Base-by-base conservation (phyloP, 2,329 filamentous ascomycete species). In the Fusarium xylarioides region DNA sequence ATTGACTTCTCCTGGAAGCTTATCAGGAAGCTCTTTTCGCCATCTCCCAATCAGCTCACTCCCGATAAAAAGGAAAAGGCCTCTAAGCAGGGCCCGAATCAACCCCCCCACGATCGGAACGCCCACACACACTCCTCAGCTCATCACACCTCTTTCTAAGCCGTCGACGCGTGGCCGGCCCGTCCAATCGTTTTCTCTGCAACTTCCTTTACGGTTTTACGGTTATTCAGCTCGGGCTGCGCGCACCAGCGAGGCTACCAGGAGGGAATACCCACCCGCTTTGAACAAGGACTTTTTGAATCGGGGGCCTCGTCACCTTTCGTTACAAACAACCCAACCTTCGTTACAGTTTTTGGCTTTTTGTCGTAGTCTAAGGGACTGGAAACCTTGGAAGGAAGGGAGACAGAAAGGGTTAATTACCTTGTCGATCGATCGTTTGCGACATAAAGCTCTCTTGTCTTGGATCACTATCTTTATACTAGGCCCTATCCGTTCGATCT, bases 61-160 rank as follows among this genome's bases (percentile, higher is more conserved):
- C 30, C 50, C 23, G 40, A 35, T 18, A 28, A 26, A 26, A 58
- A n/a, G 28, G 38, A 44, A 53, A 59, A 42, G 47, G 47, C 47
- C 38, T 38, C 38, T 30, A 37, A 52, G n/a, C 12, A 35, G 42
- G 26, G 34, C n/a, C 47, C 21, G 12, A 18, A 59, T 32, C 46
- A 46, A 38, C 37, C 44, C 69, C 70, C 70, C 70, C 66, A 73
- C 70, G 58, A 71, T 68, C 63, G 57, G 47, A 44, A 49, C 44
- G 37, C 55, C 42, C 47, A 52, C 47, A 23, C 47, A 52, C 55
- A 62, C 28, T n/a, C 16, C 37, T 30, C 23, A 44, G 30, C 50
- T 40, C 65, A 55, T 44, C 49, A 63, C 59, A 62, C 59, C 42
- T 59, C 35, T 44, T 38, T 30, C 49, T 32, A 54, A 49, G 30